Evolutionary conservation across 2,329 filamentous ascomycete species (phyloP).

Genomic region (Botrytis deweyae): DNA sequence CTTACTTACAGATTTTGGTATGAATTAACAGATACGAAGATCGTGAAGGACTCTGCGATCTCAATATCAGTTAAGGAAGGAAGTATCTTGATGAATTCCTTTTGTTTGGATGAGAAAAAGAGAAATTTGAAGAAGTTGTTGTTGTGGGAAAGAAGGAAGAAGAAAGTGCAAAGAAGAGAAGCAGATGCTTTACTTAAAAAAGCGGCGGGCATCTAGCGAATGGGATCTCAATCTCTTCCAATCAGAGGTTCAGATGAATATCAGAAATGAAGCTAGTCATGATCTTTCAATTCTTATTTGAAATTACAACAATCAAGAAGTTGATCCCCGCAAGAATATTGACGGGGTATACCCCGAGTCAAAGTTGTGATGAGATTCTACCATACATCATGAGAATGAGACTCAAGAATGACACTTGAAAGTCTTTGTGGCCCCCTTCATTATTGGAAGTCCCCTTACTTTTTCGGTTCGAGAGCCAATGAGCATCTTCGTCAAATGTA

Average conservation of each 20-base stretch:
- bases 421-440: background rate
- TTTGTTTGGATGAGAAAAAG: background rate
- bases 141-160: background rate
- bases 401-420: background rate
- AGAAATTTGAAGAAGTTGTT: background rate
- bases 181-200: background rate
- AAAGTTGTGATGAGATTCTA: background rate
- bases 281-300: background rate
- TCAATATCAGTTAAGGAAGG: background rate
- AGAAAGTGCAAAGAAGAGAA: background rate
- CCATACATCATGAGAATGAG: background rate
- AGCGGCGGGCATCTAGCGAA: constrained; percentile 1
- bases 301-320: background rate
- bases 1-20: constrained; percentile 7
- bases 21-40: constrained; percentile 2
- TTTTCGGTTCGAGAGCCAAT: background rate
- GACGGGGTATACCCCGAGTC: background rate
- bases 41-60: constrained; percentile 13
- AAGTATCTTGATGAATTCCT: background rate
- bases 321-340: background rate
- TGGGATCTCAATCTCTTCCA: background rate
- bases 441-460: background rate
- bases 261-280: background rate
- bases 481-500: background rate
- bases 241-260: background rate